Base-by-base conservation (phyloP, 495 filamentous ascomycete genomes). In the Podospora conica region DNA sequence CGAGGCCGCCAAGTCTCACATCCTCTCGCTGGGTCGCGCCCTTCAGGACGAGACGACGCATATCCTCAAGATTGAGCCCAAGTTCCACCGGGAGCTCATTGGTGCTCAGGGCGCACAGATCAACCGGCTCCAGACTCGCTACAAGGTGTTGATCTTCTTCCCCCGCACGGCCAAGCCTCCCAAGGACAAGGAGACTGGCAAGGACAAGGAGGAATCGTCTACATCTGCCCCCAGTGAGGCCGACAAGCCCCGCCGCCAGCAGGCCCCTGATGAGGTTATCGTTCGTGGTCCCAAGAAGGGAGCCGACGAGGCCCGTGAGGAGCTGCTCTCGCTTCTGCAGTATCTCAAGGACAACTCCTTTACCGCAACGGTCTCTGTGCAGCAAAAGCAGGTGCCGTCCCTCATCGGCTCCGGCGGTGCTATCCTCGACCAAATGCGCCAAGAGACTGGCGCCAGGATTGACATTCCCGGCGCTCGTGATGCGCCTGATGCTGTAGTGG, bases 81-180 rank as follows among this genome's bases (percentile, higher is more conserved):
- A 94, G 76, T 83, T 89, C 71, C 93, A 97, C 77, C 83, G 91
- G 59, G 91, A 93, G 77, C 82, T 99, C 55, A 97, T 99, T 68
- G 95, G 95, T 65, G 88, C 88, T 63, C 86, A 88, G 66, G 95
- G 95, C 55, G 87, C 88, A 71, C 94, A 94, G 74, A 94, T 98
- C 78, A 93, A 93, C 76, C 92, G 91, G 71, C 83, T 97, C 12
- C 91, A 96, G 76, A 89, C 90, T 55, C 87, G 92, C 54, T 97
- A 98, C 81, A 87, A 88, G 66, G 93, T 97, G 53, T 89, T 92
- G 61, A 92, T 99, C 67, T 92, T 96, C 75, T 98, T 99, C 81
- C 95, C 95, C 54, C 86, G 90, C 23, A 87, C 87, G 3, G 76
- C 83, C n/a, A 80, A 83, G 69, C 68, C 74, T 55, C 71, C 70